Conservation (phyloP, 306 rosid genomes). For the Inga leiocalycina region DNA sequence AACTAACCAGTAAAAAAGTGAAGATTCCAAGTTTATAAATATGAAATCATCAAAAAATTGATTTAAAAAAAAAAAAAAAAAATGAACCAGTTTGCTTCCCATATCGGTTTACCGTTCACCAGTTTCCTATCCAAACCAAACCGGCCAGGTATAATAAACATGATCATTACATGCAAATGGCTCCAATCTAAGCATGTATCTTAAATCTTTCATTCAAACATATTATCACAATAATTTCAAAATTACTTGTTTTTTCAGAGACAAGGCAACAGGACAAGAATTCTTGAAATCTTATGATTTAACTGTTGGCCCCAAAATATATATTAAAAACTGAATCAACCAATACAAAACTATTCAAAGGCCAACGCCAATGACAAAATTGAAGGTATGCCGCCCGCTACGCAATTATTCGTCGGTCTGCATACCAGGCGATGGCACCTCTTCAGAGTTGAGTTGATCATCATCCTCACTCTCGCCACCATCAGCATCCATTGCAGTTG, state of each 20-base stretch:
- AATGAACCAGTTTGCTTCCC: too few relatives aligned
- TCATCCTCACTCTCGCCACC: slow-evolving; percentile 36
- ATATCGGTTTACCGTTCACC: too few relatives aligned
- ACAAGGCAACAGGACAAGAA: neutral
- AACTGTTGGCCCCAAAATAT: neutral
- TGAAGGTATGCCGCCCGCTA: neutral
- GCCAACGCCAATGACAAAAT: neutral
- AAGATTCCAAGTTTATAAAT: too few relatives aligned
- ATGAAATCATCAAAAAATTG: too few relatives aligned
- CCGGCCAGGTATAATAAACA: too few relatives aligned
- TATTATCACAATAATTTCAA: neutral
- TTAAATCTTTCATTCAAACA: neutral
- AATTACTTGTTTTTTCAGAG: too few relatives aligned
- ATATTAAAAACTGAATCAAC: neutral
- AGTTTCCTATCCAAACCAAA: too few relatives aligned
- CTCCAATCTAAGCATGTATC: neutral
- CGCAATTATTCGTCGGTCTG: slow-evolving; percentile 35
- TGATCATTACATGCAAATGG: too few relatives aligned
- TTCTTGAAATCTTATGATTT: neutral
- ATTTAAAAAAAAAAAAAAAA: too few relatives aligned
- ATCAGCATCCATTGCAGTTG: slow-evolving; percentile 61
- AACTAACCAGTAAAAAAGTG: too few relatives aligned
- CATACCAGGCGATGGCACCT: slow-evolving; percentile 50
- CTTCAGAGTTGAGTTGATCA: slow-evolving; percentile 31
- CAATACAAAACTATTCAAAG: neutral